Evolutionary conservation across 75 land plant genomes (phyloP), one percentile per base, ranked within the genome.

Genomic region (Adiantum capillusveneris): DNA sequence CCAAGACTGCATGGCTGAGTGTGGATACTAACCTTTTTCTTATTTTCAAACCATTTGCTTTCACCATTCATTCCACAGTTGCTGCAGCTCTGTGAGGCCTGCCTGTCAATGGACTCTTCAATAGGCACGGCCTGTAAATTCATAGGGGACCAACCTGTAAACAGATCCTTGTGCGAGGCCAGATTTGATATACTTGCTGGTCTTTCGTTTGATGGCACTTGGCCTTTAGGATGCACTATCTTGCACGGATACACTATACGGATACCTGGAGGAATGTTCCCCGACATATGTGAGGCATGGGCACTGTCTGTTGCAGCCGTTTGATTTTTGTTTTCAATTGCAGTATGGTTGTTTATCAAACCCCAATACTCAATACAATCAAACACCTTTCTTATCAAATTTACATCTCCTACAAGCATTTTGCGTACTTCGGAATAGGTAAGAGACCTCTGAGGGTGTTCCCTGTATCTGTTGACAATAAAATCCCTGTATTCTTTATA

Each of bases 401-500:
- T 67, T 28, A 90, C 88, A 55, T 94, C 98, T 9, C 98, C 98
- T 19, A 86, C 63, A 9, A 94, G 71, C 37, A 81, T 73, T 56
- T 84, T 87, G 14, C 98, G 65, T 17, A 94, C 59, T 29, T 94
- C 85, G 20, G 85, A 86, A 70, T 89, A 94, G n/a, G 76, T 86
- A 49, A 89, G 75, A 57, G 74, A 56, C 28, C 74, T 62, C 16
- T 70, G 60, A 18, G 83, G 88, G 42, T 90, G 77, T 55, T 94
- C 98, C 62, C 91, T 64, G 79, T 78, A 90, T 62, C 83, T 94
- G 71, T 71, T 79, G 52, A 94, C 90, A 22, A 94, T 84, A 63
- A 94, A 94, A 53, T 94, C 98, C 29, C 98, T 53, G 66, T 86
- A 94, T 60, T 89, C 96, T 64, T 84, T 94, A 80, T 94, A 94